Base-by-base conservation (phyloP, 129 eudicot species). In the Chrysanthemum makinoi region DNA sequence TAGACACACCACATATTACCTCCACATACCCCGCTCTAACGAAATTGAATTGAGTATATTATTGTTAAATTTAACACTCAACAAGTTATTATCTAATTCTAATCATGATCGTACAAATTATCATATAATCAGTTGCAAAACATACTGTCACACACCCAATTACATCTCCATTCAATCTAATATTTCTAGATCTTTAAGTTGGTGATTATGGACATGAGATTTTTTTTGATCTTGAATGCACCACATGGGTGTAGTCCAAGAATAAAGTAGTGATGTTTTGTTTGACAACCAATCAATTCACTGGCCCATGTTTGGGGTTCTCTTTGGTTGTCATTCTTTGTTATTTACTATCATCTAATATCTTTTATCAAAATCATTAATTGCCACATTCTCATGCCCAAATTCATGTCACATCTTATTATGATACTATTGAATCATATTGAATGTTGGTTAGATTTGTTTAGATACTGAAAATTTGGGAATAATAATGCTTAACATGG, bases 281-380 rank as follows among this genome's bases (percentile, higher is more conserved):
- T 70, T 61, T 77, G 77, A 77, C 81, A 77, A 77, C 72, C 81
- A 64, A 64, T 77, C 10, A 67, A 77, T 55, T 65, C 13, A 10
- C 55, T 16, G 53, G 73, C 46, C 72, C 72, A 64, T 64, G 77
- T 71, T 73, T 57, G 15, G 54, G 56, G 72, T 47, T 75, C 17
- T 47, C 28, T 17, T 57, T 75, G n/a, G 74, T 71, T 71, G 81
- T 71, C 77, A 77, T 70, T 77, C 67, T 64, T 48, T 68, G 61
- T 76, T 50, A 44, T 76, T 8, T 39, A 39, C 3, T 26, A 26
- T 68, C 80, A 77, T 63, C 60, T 67, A 59, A 72, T 63, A 77
- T 28, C 72, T 77, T 52, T 18, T 19, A 70, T 66, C 77, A 53
- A 63, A 71, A 70, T 62, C 61, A 77, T 77, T 54, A 63, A 53